Evolutionary conservation across 306 rosid genomes (phyloP).

Genomic region (Oxytropis ochrocephala): DNA sequence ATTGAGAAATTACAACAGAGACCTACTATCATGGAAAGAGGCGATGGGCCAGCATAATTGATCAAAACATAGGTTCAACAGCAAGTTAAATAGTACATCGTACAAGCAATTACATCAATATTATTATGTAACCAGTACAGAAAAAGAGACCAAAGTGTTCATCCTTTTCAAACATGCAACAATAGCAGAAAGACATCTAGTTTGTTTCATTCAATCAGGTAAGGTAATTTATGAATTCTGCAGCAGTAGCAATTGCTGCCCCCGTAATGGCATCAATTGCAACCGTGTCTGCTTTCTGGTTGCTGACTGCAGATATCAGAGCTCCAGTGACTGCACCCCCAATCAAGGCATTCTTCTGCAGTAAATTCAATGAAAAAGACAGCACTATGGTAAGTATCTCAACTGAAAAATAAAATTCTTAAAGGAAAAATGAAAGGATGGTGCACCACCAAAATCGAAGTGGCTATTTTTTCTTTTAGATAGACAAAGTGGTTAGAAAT

Average conservation of each 20-base stretch:
- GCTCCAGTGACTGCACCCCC: constrained; percentile 93
- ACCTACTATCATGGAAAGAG: not conserved
- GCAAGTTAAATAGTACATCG: not conserved
- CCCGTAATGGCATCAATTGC: constrained; percentile 73
- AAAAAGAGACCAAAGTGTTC: not conserved
- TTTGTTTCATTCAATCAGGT: constrained; percentile 31
- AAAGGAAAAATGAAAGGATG: not conserved
- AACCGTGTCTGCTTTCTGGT: constrained; percentile 40
- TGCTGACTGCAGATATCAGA: constrained; percentile 47
- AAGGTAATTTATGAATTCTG: constrained; percentile 71
- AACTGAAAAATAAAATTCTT: not conserved
- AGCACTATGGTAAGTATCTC: not conserved
- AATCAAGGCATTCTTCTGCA: constrained; percentile 89
- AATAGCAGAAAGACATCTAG: not conserved
- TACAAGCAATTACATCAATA: not conserved
- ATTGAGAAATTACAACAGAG: not conserved
- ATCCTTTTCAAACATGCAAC: constrained; percentile 13
- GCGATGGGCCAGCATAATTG: not conserved
- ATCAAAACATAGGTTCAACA: constrained; percentile 9
- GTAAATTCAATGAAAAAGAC: constrained; percentile 16
- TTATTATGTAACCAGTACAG: not conserved
- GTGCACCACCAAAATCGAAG: not conserved
- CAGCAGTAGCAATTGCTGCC: constrained; percentile 90
- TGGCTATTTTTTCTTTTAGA: too few relatives aligned
- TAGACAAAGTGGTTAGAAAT: too few relatives aligned